phyloP scores from a whole-genome alignment of 306 rosid species.

The Arachis stenosperma region DNA sequence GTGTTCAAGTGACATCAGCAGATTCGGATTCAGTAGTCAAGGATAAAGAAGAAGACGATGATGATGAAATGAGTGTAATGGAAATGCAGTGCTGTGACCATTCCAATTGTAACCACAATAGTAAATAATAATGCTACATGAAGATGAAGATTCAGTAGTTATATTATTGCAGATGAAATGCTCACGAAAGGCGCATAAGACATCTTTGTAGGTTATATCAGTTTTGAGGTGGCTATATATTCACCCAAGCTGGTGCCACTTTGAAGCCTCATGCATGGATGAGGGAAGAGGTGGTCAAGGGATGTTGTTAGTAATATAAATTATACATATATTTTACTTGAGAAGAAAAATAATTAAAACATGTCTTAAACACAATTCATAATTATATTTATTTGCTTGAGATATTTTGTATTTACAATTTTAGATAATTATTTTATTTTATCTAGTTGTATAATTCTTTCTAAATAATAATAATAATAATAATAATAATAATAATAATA shows the following conservation, averaged over 20 bases:
- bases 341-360: neutral
- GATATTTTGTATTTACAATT: neutral
- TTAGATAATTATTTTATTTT: neutral
- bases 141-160: neutral
- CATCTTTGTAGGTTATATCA: neutral
- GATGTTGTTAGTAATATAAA: neutral
- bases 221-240: neutral
- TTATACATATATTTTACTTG: neutral
- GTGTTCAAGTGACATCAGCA: neutral
- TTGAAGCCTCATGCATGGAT: neutral
- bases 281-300: neutral
- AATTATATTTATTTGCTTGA: neutral
- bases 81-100: conserved; percentile 36
- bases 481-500: too few species aligned
- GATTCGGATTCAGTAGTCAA: conserved; percentile 4
- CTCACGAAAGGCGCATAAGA: neutral
- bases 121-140: neutral
- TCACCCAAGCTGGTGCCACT: too few species aligned
- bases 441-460: neutral
- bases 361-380: neutral
- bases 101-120: conserved; percentile 8
- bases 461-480: too few species aligned
- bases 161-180: conserved; percentile 1
- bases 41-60: conserved; percentile 16
- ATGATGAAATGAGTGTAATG: conserved; percentile 31